These are phyloP conservation scores for Rheum nobile DNA, from an alignment of 148 eudicot genomes.

Conservation along the genomic window DNA sequence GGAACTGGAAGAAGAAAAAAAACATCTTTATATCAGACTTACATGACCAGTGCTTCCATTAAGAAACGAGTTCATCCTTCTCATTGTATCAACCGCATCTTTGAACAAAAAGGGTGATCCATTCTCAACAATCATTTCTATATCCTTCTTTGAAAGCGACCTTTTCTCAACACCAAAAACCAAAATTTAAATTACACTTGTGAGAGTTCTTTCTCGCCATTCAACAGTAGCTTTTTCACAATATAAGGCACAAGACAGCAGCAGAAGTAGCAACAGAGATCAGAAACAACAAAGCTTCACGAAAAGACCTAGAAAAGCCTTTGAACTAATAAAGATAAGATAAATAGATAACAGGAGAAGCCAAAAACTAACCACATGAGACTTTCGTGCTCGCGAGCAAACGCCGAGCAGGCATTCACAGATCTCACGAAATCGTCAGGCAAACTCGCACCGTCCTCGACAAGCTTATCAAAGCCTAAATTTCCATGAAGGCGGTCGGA, in stretches of 20 bases:
- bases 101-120: slow-evolving; percentile 64
- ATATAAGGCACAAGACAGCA: not conserved
- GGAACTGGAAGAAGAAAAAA: not conserved
- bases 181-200: not conserved
- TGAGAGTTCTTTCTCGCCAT: not conserved
- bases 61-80: slow-evolving; percentile 60
- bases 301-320: not conserved
- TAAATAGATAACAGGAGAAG: not conserved
- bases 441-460: slow-evolving; percentile 20
- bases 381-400: slow-evolving; percentile 32
- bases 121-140: slow-evolving; percentile 39
- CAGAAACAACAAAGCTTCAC: no score
- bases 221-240: not conserved
- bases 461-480: slow-evolving; percentile 21
- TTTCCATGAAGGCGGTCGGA: not conserved
- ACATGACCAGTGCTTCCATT: slow-evolving; percentile 24
- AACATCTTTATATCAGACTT: slow-evolving; percentile 14
- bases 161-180: slow-evolving; percentile 21
- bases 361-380: slow-evolving; percentile 37
- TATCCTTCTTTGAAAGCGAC: slow-evolving; percentile 56
- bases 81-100: slow-evolving; percentile 30
- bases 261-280: not conserved
- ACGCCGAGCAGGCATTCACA: slow-evolving; percentile 37
- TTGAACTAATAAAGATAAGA: no score
- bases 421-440: slow-evolving; percentile 29